phyloP scores from a whole-genome alignment of 1,284 basidiomycete genomes.

The Megacollybia platyphylla region DNA sequence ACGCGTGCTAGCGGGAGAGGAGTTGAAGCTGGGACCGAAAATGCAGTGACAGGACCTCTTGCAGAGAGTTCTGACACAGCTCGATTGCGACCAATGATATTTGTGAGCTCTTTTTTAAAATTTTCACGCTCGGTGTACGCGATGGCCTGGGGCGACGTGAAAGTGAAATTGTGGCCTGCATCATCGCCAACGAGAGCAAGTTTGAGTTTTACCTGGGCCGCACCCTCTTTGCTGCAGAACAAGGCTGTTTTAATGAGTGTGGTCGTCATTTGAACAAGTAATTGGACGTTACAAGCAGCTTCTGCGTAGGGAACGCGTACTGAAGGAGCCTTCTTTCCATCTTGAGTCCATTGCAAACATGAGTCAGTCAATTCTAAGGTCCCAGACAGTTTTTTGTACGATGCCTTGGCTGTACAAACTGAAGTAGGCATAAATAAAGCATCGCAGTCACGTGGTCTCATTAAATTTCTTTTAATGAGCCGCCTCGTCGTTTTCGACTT shows the following conservation, averaged over 20 bases:
- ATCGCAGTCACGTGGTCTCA: conserved; percentile 6
- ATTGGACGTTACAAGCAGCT: conserved; percentile 42
- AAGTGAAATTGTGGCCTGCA: conserved; percentile 68
- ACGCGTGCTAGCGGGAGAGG: conserved; percentile 13
- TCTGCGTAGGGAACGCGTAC: conserved; percentile 50
- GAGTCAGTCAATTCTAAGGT: conserved; percentile 55
- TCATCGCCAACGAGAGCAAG: conserved; percentile 53
- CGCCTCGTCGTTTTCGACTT: conserved; percentile 95
- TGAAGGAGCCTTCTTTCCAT: conserved; percentile 45
- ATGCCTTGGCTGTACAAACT: conserved; percentile 59
- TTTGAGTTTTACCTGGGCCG: conserved; percentile 65
- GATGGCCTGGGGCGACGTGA: conserved; percentile 48
- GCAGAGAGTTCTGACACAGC: conserved; percentile 19
- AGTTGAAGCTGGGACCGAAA: conserved; percentile 13
- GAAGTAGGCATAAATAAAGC: conserved; percentile 26
- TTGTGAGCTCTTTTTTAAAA: conserved; percentile 68
- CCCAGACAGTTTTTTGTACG: conserved; percentile 70
- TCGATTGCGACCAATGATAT: conserved; percentile 62
- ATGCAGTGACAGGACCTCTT: conserved; percentile 16
- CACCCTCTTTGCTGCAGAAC: conserved; percentile 73
- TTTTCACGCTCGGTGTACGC: conserved; percentile 59
- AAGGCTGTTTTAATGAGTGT: conserved; percentile 32
- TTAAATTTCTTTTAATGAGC: conserved; percentile 29
- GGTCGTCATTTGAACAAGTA: neutral
- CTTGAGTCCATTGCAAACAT: conserved; percentile 63